Percentiles rank a stretch among this genome's conserved stretches.
Conservation (phyloP, 805 yeast genomes). For the Sporopachydermia quercuum region DNA sequence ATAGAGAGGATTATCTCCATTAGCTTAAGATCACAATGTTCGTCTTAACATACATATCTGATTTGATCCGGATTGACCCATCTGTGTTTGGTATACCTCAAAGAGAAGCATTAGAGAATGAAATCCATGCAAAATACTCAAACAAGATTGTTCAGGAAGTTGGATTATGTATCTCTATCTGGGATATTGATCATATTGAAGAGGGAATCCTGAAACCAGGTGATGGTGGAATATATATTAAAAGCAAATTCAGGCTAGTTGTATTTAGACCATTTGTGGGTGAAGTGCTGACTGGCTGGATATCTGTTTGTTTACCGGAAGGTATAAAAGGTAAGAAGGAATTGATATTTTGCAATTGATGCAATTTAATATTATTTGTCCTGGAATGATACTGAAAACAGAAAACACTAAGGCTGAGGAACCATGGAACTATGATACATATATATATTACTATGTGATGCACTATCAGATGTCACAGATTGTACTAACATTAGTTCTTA, state of each 20-base stretch:
- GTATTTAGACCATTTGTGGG: conserved; percentile 93
- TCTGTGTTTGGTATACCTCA: conserved; percentile 63
- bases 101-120: conserved; percentile 58
- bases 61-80: conserved; percentile 81
- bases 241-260: conserved; percentile 46
- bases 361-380: too few relatives aligned
- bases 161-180: conserved; percentile 73
- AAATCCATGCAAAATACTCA: conserved; percentile 71
- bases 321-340: conserved; percentile 54
- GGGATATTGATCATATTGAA: conserved; percentile 68
- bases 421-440: too few relatives aligned
- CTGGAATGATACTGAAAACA: too few relatives aligned
- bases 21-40: conserved; percentile 45
- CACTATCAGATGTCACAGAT: too few relatives aligned
- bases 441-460: too few relatives aligned
- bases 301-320: conserved; percentile 71
- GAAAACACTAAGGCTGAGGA: too few relatives aligned
- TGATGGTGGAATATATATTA: conserved; percentile 78
- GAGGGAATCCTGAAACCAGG: conserved; percentile 91
- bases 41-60: conserved; percentile 65
- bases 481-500: too few relatives aligned
- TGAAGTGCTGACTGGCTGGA: conserved; percentile 86
- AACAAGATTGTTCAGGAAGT: conserved; percentile 73
- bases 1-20: too few relatives aligned
- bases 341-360: too few relatives aligned